Evolutionary conservation across 441 rosid genomes (phyloP).

Genomic region (Biscutella laevigata): DNA sequence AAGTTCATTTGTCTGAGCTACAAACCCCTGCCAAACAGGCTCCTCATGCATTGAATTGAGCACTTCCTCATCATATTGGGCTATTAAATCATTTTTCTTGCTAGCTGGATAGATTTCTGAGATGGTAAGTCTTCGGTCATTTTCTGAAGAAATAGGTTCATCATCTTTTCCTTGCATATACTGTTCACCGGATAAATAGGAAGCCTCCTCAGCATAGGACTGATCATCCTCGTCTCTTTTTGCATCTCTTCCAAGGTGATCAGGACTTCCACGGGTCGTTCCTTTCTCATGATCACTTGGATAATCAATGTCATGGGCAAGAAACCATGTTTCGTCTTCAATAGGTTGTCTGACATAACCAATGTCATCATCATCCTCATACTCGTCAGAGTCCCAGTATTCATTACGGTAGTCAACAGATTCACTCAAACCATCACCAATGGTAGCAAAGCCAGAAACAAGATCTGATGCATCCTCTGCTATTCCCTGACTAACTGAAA

Average conservation of each 20-base stretch:
- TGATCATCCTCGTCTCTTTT: constrained; percentile 55
- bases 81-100: constrained; percentile 52
- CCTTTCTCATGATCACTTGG: constrained; percentile 98
- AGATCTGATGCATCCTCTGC: constrained; percentile 90
- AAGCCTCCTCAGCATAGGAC: constrained; percentile 83
- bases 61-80: constrained; percentile 73
- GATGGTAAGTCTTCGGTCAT: constrained; percentile 48
- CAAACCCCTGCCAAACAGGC: constrained; percentile 97
- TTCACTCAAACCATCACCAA: constrained; percentile 94
- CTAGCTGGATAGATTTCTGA: constrained; percentile 56
- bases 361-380: constrained; percentile 92
- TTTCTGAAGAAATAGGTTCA: too few species aligned
- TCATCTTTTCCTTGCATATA: too few species aligned
- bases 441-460: constrained; percentile 97
- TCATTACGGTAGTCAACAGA: constrained; percentile 81
- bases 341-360: constrained; percentile 97
- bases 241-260: constrained; percentile 60
- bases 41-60: constrained; percentile 61
- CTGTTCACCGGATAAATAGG: too few species aligned
- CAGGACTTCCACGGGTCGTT: constrained; percentile 72
- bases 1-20: constrained; percentile 68
- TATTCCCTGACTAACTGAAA: constrained; percentile 95
- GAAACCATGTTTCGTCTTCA: constrained; percentile 95
- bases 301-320: constrained; percentile 95
- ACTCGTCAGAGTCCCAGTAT: constrained; percentile 98